Evolutionary conservation across 2,329 filamentous ascomycete species (phyloP).

Genomic region (Tolypocladium tropicale): DNA sequence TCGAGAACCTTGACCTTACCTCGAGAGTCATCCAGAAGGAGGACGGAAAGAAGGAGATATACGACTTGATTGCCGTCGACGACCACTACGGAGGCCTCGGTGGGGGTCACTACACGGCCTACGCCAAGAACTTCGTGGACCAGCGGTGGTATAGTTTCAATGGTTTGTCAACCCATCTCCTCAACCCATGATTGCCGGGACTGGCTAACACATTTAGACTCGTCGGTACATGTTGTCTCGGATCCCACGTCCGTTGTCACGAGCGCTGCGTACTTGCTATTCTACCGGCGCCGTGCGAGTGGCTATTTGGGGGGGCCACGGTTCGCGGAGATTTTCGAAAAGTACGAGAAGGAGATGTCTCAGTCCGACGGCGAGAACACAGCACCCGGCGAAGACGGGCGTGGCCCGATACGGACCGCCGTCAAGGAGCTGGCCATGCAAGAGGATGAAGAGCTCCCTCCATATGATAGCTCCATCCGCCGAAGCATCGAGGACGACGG

Average conservation of each 20-base stretch:
- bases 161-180: conserved; percentile 43
- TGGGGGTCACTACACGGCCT: conserved; percentile 93
- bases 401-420: conserved; percentile 35
- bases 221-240: conserved; percentile 52
- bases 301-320: conserved; percentile 68
- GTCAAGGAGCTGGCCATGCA: conserved; percentile 14
- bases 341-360: conserved; percentile 45
- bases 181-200: neutral
- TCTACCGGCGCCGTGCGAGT: conserved; percentile 80
- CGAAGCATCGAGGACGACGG: conserved; percentile 40
- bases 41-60: conserved; percentile 71
- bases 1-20: conserved; percentile 76
- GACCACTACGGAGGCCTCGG: conserved; percentile 91
- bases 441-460: conserved; percentile 20
- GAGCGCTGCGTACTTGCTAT: conserved; percentile 78
- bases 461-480: conserved; percentile 24
- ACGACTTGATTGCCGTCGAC: conserved; percentile 91
- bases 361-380: conserved; percentile 30
- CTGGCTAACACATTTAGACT: conserved; percentile 46
- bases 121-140: conserved; percentile 85
- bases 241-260: conserved; percentile 58
- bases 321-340: conserved; percentile 60
- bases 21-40: conserved; percentile 70
- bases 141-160: conserved; percentile 94
- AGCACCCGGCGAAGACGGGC: conserved; percentile 65